Evolutionary conservation across 805 yeast species (phyloP), one percentile per base, ranked within the genome.

Genomic region (Alloascoidea hylecoeti): DNA sequence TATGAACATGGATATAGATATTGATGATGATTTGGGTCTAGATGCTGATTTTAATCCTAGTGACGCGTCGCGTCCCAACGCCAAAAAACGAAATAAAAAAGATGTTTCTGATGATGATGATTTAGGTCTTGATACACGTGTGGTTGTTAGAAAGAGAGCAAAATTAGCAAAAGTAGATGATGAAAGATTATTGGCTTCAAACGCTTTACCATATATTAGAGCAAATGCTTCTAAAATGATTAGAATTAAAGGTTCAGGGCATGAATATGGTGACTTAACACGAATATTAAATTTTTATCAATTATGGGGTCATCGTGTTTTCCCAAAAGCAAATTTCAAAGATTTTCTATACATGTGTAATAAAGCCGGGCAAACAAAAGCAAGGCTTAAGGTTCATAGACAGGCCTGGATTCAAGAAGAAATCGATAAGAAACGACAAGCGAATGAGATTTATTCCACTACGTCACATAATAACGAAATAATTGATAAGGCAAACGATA

Each of bases 241-340:
- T 35, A 43, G 45, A 34, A 56, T 60, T 46, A 61, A 52, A 41
- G 66, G 54, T 41, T 49, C 47, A 33, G 64, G 70, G 13, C 60
- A 65, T 42, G 76, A 72, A 46, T 59, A 57, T 39, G 58, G 66
- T 23, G 75, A 74, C 51, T 51, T 75, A 39, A 53, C 64, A 5
- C 56, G 63, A 23, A 51, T 81, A 4, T 52, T 79, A 4, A 64
- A 65, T 18, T 61, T 68, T 28, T 81, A 78, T 52, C 85, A 79
- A 54, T 48, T 75, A 23, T 81, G 89, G 88, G 85, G 79, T 1
- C 89, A 81, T 52, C 61, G 68, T 16, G 48, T 85, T 30, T 84
- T 69, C 50, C 94, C 96, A 3, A 81, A 79, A 58, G 84, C 92
- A 13, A 76, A 72, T 44, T 82, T 86, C 45, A 61, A 63, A 35